A percentile compares a stretch with the other conserved stretches of the same genome.
Conservation (phyloP, 208 protist species). For the Trichomonas gallinae region DNA sequence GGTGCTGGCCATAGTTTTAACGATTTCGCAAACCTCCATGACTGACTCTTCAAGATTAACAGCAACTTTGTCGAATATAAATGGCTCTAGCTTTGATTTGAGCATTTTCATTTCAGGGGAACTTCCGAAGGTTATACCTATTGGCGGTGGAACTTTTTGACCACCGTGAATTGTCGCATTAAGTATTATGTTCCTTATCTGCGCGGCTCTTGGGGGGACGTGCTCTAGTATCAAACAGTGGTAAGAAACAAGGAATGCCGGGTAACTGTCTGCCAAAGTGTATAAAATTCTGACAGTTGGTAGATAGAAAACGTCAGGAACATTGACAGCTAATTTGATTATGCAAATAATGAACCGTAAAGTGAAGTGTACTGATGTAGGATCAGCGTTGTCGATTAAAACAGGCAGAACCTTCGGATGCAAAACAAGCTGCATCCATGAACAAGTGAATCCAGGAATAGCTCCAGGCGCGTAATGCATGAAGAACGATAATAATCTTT, state of each 20-base stretch:
- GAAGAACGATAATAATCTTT: background rate
- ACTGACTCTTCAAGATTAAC: background rate
- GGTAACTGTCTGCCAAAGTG: background rate
- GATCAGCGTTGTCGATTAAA: background rate
- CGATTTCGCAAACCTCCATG: background rate
- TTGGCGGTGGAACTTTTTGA: background rate
- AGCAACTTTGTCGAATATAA: background rate
- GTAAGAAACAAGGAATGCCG: background rate
- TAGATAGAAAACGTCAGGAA: background rate
- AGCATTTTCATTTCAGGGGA: background rate
- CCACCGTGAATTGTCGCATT: background rate
- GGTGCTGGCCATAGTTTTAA: background rate
- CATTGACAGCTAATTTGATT: background rate
- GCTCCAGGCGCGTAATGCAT: background rate
- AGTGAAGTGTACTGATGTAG: background rate
- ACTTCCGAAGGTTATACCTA: background rate
- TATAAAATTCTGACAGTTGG: background rate
- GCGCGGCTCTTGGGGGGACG: background rate
- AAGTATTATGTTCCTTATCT: background rate
- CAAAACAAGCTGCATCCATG: background rate
- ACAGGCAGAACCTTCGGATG: background rate
- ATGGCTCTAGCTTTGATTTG: background rate
- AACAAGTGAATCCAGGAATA: background rate
- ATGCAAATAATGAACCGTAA: background rate
- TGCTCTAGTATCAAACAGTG: background rate